Evolutionary conservation across 257 asterid species (phyloP).

Genomic region (Salvia rosmarinus): DNA sequence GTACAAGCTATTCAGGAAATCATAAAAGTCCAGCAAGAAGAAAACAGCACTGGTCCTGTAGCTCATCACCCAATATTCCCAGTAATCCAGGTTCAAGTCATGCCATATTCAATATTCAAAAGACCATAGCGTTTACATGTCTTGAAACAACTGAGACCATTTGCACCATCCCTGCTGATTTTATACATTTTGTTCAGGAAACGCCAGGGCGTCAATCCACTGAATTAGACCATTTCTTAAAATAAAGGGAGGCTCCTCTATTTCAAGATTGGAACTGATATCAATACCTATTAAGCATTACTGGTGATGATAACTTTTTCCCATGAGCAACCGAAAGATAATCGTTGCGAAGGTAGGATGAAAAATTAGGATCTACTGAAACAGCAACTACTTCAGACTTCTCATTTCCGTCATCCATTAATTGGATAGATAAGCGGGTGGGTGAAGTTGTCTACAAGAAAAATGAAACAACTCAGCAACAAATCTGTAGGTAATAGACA

Average conservation of each 20-base stretch:
- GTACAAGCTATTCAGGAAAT: constrained; percentile 8
- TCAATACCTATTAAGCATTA: constrained; percentile 79
- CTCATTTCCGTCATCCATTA: constrained; percentile 85
- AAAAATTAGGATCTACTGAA: constrained; percentile 84
- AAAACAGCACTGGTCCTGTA: constrained; percentile 1
- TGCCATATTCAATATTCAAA: constrained; percentile 24
- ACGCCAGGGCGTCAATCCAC: constrained; percentile 27
- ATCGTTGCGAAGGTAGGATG: constrained; percentile 70
- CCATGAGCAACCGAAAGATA: constrained; percentile 69
- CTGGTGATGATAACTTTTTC: constrained; percentile 73
- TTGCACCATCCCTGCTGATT: constrained; percentile 27
- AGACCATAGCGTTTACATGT: constrained; percentile 23
- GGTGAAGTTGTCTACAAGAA: constrained; percentile 67
- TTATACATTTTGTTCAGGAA: constrained; percentile 31
- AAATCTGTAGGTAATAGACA: background rate
- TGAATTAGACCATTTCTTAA: constrained; percentile 20
- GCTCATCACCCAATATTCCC: constrained; percentile 3
- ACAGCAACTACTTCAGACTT: constrained; percentile 87
- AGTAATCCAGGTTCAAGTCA: constrained; percentile 22
- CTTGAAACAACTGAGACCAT: constrained; percentile 24
- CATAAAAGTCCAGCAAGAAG: constrained; percentile 19
- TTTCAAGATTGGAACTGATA: constrained; percentile 33
- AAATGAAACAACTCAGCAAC: constrained; percentile 38
- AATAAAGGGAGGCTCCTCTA: constrained; percentile 25
- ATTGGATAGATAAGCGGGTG: constrained; percentile 70